Conservation (phyloP, 2,329 filamentous ascomycete species). For the Diplodia intermedia region DNA sequence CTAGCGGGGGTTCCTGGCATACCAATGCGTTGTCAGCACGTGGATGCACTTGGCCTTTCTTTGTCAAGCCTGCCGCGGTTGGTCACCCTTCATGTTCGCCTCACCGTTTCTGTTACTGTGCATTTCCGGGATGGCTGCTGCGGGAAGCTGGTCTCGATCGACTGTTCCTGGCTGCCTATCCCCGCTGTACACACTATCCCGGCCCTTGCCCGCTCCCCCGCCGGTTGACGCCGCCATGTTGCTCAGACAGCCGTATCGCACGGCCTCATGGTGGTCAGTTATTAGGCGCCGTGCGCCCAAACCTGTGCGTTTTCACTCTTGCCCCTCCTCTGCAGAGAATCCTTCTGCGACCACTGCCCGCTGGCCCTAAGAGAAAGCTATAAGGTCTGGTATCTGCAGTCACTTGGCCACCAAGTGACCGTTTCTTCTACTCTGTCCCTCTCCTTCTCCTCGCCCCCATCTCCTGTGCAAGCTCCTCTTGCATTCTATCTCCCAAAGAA, state of each 20-base stretch:
- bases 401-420: conserved; percentile 23
- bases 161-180: conserved; percentile 3
- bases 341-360: neutral
- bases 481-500: conserved; percentile 15
- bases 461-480: neutral
- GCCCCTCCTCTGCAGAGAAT: neutral
- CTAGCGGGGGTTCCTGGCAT: conserved; percentile 14
- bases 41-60: conserved; percentile 2
- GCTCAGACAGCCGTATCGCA: conserved; percentile 9
- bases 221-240: neutral
- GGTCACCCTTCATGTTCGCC: conserved; percentile 12
- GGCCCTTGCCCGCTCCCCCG: conserved; percentile 10
- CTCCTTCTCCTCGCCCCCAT: neutral
- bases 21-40: conserved; percentile 4
- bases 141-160: conserved; percentile 16
- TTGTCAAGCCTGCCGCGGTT: neutral
- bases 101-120: conserved; percentile 10
- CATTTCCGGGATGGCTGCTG: conserved; percentile 3
- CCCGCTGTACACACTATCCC: neutral
- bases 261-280: neutral
- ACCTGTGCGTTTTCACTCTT: neutral
- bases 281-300: conserved; percentile 9
- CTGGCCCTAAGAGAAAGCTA: neutral
- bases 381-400: conserved; percentile 14
- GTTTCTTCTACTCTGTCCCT: neutral